phyloP scores from a whole-genome alignment of 768 basidiomycete species.

The Boletus insuetus region DNA sequence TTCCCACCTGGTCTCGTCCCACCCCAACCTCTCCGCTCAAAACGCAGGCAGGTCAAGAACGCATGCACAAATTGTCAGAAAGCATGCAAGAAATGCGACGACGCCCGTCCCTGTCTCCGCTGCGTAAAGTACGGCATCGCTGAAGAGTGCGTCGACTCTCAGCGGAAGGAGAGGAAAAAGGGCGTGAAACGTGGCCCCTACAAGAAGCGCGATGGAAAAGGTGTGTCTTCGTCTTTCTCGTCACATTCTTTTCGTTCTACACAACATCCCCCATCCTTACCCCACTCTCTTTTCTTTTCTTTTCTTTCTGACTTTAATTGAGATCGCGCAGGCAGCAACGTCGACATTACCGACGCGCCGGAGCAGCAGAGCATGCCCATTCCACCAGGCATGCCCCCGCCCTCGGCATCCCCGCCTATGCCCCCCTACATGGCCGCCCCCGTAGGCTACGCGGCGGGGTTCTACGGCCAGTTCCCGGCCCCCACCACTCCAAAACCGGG shows the following conservation, averaged over 20 bases:
- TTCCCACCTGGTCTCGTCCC: slow-evolving; percentile 50
- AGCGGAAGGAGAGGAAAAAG: slow-evolving; percentile 89
- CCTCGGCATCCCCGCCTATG: slow-evolving; percentile 47
- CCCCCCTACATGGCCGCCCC: slow-evolving; percentile 49
- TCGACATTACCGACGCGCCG: slow-evolving; percentile 44
- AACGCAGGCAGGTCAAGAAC: slow-evolving; percentile 88
- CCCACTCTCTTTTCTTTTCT: background rate
- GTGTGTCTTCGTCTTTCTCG: slow-evolving; percentile 46
- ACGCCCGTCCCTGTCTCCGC: slow-evolving; percentile 87
- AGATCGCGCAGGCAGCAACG: slow-evolving; percentile 59
- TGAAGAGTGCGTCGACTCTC: slow-evolving; percentile 86
- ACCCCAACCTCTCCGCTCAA: slow-evolving; percentile 56
- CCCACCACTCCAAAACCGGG: slow-evolving; percentile 49
- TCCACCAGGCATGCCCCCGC: slow-evolving; percentile 41
- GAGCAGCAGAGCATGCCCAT: slow-evolving; percentile 42
- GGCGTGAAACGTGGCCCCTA: slow-evolving; percentile 85
- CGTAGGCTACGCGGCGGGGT: slow-evolving; percentile 51
- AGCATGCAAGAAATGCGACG: slow-evolving; percentile 90
- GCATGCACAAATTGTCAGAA: slow-evolving; percentile 90
- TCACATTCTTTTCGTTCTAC: slow-evolving; percentile 18
- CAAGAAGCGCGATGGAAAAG: slow-evolving; percentile 94
- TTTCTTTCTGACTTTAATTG: slow-evolving; percentile 44
- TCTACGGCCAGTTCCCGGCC: slow-evolving; percentile 55
- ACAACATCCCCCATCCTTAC: slow-evolving; percentile 8
- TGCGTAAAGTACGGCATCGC: slow-evolving; percentile 89